phyloP scores from a whole-genome alignment of 2,329 filamentous ascomycete species.

The Xylaria sp. region DNA sequence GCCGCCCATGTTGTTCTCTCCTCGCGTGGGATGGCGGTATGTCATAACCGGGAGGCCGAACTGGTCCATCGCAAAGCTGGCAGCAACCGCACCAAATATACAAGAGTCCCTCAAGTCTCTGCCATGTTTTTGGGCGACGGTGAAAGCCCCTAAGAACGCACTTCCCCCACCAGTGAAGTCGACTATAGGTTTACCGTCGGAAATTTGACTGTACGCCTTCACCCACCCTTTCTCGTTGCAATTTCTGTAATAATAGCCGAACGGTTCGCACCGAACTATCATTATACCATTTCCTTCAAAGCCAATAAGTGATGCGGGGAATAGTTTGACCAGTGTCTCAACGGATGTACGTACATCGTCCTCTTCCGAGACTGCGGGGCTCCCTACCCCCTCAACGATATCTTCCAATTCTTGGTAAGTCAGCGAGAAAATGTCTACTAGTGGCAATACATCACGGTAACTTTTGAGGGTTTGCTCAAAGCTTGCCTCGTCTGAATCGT shows the following conservation, averaged over 20 bases:
- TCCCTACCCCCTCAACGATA: neutral
- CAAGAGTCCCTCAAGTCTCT: neutral
- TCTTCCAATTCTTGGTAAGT: neutral
- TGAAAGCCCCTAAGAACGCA: conserved; percentile 28
- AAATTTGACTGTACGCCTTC: neutral
- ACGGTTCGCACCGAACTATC: conserved; percentile 20
- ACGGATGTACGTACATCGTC: neutral
- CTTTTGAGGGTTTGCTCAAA: neutral
- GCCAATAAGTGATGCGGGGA: neutral
- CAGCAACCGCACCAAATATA: conserved; percentile 7
- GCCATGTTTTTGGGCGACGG: neutral
- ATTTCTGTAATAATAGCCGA: conserved; percentile 10
- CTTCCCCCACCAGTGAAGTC: conserved; percentile 18
- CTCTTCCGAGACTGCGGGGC: neutral
- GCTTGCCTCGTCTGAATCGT: neutral
- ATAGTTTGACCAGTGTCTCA: neutral
- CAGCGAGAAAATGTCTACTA: conserved; percentile 12
- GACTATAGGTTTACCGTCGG: neutral
- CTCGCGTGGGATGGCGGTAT: neutral
- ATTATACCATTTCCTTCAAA: neutral
- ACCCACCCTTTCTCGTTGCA: conserved; percentile 3
- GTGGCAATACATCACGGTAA: rapidly evolving
- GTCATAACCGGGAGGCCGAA: conserved; percentile 7
- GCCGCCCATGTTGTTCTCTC: too few relatives aligned
- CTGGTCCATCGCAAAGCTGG: conserved; percentile 26